Base-by-base conservation (phyloP, 192 early-diverging fungal species). In the Backusella tarrabulga region DNA sequence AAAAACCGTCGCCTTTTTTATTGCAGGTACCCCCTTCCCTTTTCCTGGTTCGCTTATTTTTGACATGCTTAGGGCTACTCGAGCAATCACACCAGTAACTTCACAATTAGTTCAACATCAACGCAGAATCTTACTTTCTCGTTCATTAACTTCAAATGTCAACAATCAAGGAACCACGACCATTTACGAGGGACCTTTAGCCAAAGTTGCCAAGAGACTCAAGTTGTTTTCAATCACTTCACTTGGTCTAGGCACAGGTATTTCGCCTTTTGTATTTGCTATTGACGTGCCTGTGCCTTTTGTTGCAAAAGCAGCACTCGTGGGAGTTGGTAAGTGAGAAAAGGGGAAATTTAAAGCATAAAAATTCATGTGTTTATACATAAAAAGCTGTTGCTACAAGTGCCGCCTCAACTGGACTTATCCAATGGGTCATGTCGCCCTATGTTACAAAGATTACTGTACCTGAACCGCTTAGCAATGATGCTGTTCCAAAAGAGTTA, bases 201-300 rank as follows among this genome's bases (percentile, higher is more conserved):
- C 87, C 14, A 81, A 80, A 50, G 86, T 86, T 12, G 87, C 87
- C 0, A 85, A 83, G 56, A 79, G 82, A 11, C 78, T 90, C n/a
- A 90, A 90, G 67, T 74, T 88, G 21, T 88, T 90, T 74, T 90
- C 88, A 2, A 78, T 90, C 36, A 81, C 83, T 2, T 88, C 88
- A 17, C 79, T 90, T 52, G 85, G 79, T 14, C 77, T 85, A 15
- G 87, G 85, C 14, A 60, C 82, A 36, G 87, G 83, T 23, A 81
- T 88, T 8, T 87, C 84, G 32, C 88, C 88, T 26, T 85, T 88
- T 75, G 79, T 90, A 26, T 88, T 87, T 75, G 67, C 85, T 29
- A 63, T 88, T 34, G 84, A 90, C 68, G 84, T 85, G 17, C 83
- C 85, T n/a, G 81, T 90, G 4, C 84, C 84, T 3, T 83, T 75